Conservation (phyloP, 257 asterid species). For the Penstemon newberryi region DNA sequence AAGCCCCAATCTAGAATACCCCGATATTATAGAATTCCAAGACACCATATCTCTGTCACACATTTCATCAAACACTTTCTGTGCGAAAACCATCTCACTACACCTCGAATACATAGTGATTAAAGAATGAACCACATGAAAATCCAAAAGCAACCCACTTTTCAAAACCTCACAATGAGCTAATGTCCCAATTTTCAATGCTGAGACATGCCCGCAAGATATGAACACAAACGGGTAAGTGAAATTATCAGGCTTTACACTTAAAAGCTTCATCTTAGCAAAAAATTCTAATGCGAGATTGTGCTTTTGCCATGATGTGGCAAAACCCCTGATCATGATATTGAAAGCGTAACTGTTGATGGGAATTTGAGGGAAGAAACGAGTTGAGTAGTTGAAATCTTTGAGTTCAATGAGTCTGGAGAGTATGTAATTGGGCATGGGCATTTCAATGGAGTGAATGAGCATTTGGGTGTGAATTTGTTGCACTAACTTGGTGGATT, state of each 20-base stretch:
- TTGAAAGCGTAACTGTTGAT: slow-evolving; percentile 69
- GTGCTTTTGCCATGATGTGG: slow-evolving; percentile 73
- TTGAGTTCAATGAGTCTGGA: slow-evolving; percentile 59
- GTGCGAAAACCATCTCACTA: slow-evolving; percentile 50
- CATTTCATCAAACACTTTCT: slow-evolving; percentile 80
- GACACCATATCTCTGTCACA: slow-evolving; percentile 65
- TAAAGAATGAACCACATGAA: slow-evolving; percentile 72
- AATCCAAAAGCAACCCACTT: slow-evolving; percentile 60
- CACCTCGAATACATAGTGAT: slow-evolving; percentile 74
- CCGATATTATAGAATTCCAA: slow-evolving; percentile 85
- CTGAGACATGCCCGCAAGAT: slow-evolving; percentile 64
- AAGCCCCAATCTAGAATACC: slow-evolving; percentile 63
- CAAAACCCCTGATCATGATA: slow-evolving; percentile 69
- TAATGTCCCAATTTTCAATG: slow-evolving; percentile 40
- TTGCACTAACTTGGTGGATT: slow-evolving; percentile 45
- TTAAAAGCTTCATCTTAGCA: slow-evolving; percentile 51
- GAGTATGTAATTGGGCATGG: slow-evolving; percentile 74
- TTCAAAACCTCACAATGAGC: slow-evolving; percentile 68
- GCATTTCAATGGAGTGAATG: slow-evolving; percentile 58
- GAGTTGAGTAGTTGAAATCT: slow-evolving; percentile 48
- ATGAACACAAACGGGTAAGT: slow-evolving; percentile 84
- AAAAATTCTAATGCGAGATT: slow-evolving; percentile 53
- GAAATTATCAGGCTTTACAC: slow-evolving; percentile 69
- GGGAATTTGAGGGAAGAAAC: slow-evolving; percentile 56
- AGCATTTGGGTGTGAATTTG: slow-evolving; percentile 79